These are phyloP conservation scores for Stachybotrys elegans DNA, from an alignment of 2,329 filamentous ascomycete genomes.

Conservation along the genomic window DNA sequence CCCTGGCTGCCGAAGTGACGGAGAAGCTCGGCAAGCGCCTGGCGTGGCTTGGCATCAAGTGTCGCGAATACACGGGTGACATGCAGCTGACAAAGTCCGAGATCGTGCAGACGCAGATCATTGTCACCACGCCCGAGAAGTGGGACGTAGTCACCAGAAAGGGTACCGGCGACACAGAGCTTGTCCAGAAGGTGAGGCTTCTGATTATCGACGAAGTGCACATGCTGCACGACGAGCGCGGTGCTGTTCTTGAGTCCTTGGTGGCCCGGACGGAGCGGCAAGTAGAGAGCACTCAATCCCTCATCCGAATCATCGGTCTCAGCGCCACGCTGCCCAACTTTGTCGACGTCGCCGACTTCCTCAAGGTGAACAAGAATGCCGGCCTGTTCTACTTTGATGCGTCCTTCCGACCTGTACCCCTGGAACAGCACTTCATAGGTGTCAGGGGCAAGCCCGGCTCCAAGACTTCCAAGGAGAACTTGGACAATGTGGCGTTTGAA, in stretches of 20 bases:
- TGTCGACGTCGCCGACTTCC: constrained; percentile 91
- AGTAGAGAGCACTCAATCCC: constrained; percentile 94
- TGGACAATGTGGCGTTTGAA: constrained; percentile 83
- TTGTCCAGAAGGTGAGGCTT: constrained; percentile 93
- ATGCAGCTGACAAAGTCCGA: constrained; percentile 98
- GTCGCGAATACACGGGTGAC: constrained; percentile 91
- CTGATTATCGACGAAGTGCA: constrained; percentile 99
- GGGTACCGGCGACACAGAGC: constrained; percentile 92
- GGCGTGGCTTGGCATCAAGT: constrained; percentile 88
- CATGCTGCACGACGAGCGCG: constrained; percentile 97
- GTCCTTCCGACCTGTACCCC: constrained; percentile 90
- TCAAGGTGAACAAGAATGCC: constrained; percentile 89
- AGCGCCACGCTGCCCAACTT: constrained; percentile 97
- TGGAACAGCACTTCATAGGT: constrained; percentile 96
- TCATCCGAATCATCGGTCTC: constrained; percentile 93
- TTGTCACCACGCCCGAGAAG: constrained; percentile 97
- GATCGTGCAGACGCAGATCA: constrained; percentile 93
- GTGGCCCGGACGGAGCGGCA: constrained; percentile 93
- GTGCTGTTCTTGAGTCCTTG: constrained; percentile 90
- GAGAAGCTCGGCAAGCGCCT: constrained; percentile 89
- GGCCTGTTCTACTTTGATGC: constrained; percentile 96
- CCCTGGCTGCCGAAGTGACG: constrained; percentile 90
- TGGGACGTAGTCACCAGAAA: constrained; percentile 99
- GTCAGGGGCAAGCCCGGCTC: constrained; percentile 86
- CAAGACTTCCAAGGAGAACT: constrained; percentile 79